phyloP scores from a whole-genome alignment of 352 stramenopile species.

The Halophytophthora batemanensis region DNA sequence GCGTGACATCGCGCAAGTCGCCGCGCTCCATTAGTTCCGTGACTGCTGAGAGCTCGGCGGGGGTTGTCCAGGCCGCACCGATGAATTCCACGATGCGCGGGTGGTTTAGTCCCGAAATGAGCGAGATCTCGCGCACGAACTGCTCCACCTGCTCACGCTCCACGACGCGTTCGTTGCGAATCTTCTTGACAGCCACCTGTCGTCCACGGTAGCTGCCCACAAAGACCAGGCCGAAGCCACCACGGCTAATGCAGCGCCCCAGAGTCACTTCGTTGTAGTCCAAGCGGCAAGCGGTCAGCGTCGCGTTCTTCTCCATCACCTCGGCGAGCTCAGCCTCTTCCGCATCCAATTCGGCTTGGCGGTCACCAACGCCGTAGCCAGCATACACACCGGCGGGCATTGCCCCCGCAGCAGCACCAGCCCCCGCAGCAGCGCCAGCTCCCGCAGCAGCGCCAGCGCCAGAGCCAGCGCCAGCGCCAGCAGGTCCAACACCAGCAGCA shows the following conservation, averaged over 20 bases:
- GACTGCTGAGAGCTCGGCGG: constrained; percentile 46
- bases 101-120: constrained; percentile 50
- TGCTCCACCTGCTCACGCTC: constrained; percentile 44
- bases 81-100: constrained; percentile 66
- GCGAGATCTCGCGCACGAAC: constrained; percentile 56
- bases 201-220: constrained; percentile 32
- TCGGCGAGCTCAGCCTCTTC: constrained; percentile 26
- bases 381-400: constrained; percentile 2
- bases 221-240: constrained; percentile 43
- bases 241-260: constrained; percentile 34
- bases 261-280: constrained; percentile 32
- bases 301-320: constrained; percentile 26
- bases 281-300: constrained; percentile 33
- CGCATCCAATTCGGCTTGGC: constrained; percentile 20
- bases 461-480: neutral
- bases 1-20: constrained; percentile 54
- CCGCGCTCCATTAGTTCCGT: constrained; percentile 71
- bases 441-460: neutral
- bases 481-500: constrained; percentile 1
- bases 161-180: constrained; percentile 31
- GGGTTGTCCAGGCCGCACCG: constrained; percentile 48
- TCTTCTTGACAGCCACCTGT: constrained; percentile 47
- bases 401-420: neutral
- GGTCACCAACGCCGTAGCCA: constrained; percentile 17
- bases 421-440: neutral